Base-by-base conservation (phyloP, 768 basidiomycete species). In the Leccinum subtestaceum region DNA sequence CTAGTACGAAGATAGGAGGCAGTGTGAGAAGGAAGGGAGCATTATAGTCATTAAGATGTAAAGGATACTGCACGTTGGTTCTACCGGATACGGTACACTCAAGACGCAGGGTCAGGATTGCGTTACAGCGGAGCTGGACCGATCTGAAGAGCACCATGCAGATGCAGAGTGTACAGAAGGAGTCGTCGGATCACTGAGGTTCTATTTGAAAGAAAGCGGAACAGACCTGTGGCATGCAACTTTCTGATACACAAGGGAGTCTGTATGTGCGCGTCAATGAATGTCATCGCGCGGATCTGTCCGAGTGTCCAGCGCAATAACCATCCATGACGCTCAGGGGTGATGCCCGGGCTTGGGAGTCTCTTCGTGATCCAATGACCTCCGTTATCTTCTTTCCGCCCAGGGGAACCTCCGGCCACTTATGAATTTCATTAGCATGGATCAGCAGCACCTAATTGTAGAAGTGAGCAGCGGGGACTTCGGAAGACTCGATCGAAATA, bases 401-500 rank as follows among this genome's bases (percentile, higher is more conserved):
- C n/a, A 65, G 61, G 40, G 75, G 65, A 53, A 76, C 70, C 34
- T 74, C 73, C 38, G 46, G 53, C 40, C 13, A 69, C 55, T 70
- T 67, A 58, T 46, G 58, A 56, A 53, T 55, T 45, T 54, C 50
- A 50, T 48, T 19, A 38, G 34, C 32, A 27, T 50, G 23, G 31
- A 52, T 53, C 51, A 25, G 48, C 52, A 49, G 7, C 40, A 32
- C 48, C 25, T 40, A 19, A 68, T 66, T 15, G 74, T 58, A 51
- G 70, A 63, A 34, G 56, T 56, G 53, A 45, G 43, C 43, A 45
- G 43, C 72, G 72, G 40, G 70, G 74, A 56, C 74, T 75, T 47
- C 80, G 81, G 66, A 80, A 78, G 56, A 76, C 75, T 61, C 72
- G 77, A 66, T 83, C 80, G 47, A 79, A 74, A 47, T 75, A 76